Conservation (phyloP, 495 filamentous ascomycete species). For the Aspergillus diversus region DNA sequence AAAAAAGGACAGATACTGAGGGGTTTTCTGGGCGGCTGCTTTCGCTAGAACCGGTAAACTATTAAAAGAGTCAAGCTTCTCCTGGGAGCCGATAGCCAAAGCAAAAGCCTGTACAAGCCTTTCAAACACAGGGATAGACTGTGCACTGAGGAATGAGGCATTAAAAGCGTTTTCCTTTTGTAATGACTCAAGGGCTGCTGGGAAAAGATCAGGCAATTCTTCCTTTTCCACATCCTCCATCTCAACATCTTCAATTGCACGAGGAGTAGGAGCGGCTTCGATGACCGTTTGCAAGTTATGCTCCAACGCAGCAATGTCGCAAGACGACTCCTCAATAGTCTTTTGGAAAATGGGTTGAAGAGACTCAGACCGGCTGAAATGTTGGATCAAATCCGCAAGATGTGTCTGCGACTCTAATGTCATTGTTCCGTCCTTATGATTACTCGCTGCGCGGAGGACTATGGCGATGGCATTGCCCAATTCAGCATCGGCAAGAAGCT, state of each 20-base stretch:
- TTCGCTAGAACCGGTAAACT: conserved; percentile 61
- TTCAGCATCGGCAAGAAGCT: conserved; percentile 64
- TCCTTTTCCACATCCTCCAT: conserved; percentile 50
- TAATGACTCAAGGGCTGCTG: conserved; percentile 41
- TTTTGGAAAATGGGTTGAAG: conserved; percentile 62
- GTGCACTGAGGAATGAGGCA: conserved; percentile 41
- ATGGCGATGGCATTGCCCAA: conserved; percentile 62
- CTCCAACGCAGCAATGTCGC: conserved; percentile 71
- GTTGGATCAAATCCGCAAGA: conserved; percentile 64
- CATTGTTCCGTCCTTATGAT: conserved; percentile 40
- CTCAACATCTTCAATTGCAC: conserved; percentile 51
- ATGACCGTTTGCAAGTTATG: conserved; percentile 69
- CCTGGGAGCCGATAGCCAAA: conserved; percentile 52
- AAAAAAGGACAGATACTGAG: conserved; percentile 78
- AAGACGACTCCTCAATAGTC: conserved; percentile 60
- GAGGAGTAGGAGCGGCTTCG: conserved; percentile 44
- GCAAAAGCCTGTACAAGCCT: conserved; percentile 68
- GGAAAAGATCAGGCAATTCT: conserved; percentile 43
- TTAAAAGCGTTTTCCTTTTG: conserved; percentile 30
- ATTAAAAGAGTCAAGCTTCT: conserved; percentile 59
- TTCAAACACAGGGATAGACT: conserved; percentile 47
- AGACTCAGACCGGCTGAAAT: conserved; percentile 55
- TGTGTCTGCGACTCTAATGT: conserved; percentile 58
- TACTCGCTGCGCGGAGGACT: conserved; percentile 52
- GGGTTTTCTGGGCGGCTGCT: conserved; percentile 55